Evolutionary conservation across 345 rosid genomes (phyloP).

Genomic region (Heritiera littoralis): DNA sequence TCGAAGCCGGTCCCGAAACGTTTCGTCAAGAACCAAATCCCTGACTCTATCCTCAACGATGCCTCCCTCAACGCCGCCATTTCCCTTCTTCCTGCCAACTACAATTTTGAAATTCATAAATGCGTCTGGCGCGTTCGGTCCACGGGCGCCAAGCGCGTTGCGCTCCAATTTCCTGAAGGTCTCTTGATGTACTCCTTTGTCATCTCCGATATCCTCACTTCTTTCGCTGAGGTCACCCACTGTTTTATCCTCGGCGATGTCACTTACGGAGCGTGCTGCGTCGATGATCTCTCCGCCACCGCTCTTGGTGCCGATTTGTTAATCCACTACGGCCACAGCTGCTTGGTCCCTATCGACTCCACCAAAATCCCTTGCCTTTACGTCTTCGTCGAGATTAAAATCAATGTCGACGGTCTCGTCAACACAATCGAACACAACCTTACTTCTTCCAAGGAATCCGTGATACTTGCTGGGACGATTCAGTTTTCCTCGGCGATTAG

Average conservation of each 20-base stretch:
- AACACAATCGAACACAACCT: conserved; percentile 57
- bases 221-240: conserved; percentile 62
- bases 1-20: conserved; percentile 73
- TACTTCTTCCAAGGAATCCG: conserved; percentile 14
- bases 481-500: conserved; percentile 89
- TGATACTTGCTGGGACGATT: conserved; percentile 81
- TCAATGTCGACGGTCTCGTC: conserved; percentile 57
- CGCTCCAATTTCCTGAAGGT: conserved; percentile 90
- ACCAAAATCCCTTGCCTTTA: conserved; percentile 83
- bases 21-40: conserved; percentile 79
- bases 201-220: conserved; percentile 81
- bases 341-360: conserved; percentile 81
- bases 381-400: conserved; percentile 85
- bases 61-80: conserved; percentile 78
- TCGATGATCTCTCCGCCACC: conserved; percentile 76
- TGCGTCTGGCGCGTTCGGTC: conserved; percentile 78
- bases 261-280: conserved; percentile 93
- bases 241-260: conserved; percentile 90
- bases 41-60: conserved; percentile 76
- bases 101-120: conserved; percentile 87
- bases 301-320: conserved; percentile 80
- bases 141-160: conserved; percentile 60
- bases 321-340: conserved; percentile 91
- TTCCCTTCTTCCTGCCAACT: conserved; percentile 70
- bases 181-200: conserved; percentile 84